Base-by-base conservation (phyloP, 768 basidiomycete genomes). In the Ramaria sp. region DNA sequence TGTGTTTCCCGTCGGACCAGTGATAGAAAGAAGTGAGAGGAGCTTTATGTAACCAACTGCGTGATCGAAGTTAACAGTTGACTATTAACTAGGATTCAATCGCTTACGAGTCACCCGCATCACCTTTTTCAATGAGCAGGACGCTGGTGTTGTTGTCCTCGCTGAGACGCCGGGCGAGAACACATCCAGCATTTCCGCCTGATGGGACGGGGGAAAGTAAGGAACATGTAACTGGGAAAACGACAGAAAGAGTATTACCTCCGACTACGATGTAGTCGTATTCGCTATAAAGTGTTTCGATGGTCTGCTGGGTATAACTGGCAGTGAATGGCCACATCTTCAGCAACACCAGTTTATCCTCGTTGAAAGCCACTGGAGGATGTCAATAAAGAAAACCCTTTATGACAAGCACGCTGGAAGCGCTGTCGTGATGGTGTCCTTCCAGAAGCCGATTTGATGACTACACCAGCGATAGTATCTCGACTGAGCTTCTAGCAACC, bases 131-230 rank as follows among this genome's bases (percentile, higher is more conserved):
- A 1, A 83, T 62, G 0, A 83, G 62, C 16, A 83, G 69, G 18
- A 83, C 78, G 3, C 71, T 69, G 16, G 81, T 61, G 1, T 65
- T 66, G 0, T 78, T 74, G 56, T 81, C 71, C 64, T 83, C 81
- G 8, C 71, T 74, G 7, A 84, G 64, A 13, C 82, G 71, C 3
- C 78, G 68, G 9, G 80, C 81, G 9, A 83, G 69, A 9, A 77
- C 80, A 61, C 79, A 82, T 12, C 82, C 82, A 1, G 79, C 73
- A 13, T 79, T 82, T 8, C 82, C 81, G 3, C 48, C 42, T n/a
- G 18, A 18, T 42, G 5, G 15, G 5, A 16, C 38, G 38, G 18
- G 5, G 5, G 15, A 41, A 41, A 41, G 38, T 20, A 41, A 41
- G 18, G 13, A 41, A 4, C 13, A 41, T 41, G 16, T 37, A 37